A percentile compares a stretch with the other conserved stretches of the same genome.
Evolutionary conservation across 371 early-diverging fungal genomes (phyloP).

Genomic region (Polyrhizophydium stewartii): DNA sequence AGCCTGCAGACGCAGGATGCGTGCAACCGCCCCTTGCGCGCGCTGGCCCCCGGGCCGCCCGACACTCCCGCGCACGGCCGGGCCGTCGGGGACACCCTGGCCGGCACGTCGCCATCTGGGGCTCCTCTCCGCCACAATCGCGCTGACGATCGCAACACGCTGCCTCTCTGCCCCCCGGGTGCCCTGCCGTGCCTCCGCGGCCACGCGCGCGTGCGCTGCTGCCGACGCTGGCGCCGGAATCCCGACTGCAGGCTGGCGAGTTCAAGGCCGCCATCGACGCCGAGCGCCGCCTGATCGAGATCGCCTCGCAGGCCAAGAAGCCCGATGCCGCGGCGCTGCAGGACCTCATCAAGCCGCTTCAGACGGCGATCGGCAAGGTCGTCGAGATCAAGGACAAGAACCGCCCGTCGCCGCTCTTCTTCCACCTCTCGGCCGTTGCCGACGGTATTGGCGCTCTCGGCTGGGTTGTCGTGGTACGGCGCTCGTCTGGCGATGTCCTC

Average conservation of each 20-base stretch:
- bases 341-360: slow-evolving; percentile 67
- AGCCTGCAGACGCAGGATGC: too few species aligned
- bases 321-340: slow-evolving; percentile 61
- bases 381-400: slow-evolving; percentile 71
- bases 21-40: too few species aligned
- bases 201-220: too few species aligned
- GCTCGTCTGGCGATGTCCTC: not conserved
- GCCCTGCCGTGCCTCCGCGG: too few species aligned
- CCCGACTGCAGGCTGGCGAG: too few species aligned
- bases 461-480: slow-evolving; percentile 79
- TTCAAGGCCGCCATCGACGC: slow-evolving; percentile 51
- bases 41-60: too few species aligned
- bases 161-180: too few species aligned
- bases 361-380: slow-evolving; percentile 61
- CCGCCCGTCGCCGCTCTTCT: slow-evolving; percentile 65
- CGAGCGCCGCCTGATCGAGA: slow-evolving; percentile 68
- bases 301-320: slow-evolving; percentile 73
- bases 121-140: slow-evolving; percentile 33
- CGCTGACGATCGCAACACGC: slow-evolving; percentile 14
- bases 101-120: not conserved
- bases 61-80: not conserved
- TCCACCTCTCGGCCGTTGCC: slow-evolving; percentile 78
- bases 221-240: too few species aligned
- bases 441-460: slow-evolving; percentile 89
- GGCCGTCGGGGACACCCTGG: not conserved